Evolutionary conservation across 129 eudicot genomes (phyloP).

Genomic region (Lactuca saligna): DNA sequence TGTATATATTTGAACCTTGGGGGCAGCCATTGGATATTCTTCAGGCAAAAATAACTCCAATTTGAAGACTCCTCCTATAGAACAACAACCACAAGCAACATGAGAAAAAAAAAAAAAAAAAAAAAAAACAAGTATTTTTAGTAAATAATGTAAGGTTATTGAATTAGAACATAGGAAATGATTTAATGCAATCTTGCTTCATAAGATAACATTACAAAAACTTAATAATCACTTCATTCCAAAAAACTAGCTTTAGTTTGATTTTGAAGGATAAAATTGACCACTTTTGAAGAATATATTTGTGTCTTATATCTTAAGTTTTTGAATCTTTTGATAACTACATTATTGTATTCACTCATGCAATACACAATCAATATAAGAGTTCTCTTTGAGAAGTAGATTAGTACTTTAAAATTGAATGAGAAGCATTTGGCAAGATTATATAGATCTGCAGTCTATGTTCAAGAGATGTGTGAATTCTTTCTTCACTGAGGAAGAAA

Average conservation of each 20-base stretch:
- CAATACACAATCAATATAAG: too few species aligned
- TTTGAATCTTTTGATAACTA: neutral
- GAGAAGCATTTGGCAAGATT: neutral
- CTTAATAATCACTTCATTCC: neutral
- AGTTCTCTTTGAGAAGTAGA: too few species aligned
- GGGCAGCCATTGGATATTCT: constrained; percentile 98
- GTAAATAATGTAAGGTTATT: too few species aligned
- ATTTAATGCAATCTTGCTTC: neutral
- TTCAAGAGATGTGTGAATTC: neutral
- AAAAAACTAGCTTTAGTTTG: neutral
- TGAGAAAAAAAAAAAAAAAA: too few species aligned
- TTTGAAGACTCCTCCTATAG: constrained; percentile 87
- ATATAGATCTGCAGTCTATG: neutral
- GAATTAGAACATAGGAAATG: too few species aligned
- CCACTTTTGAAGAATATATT: neutral
- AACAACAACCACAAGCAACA: neutral
- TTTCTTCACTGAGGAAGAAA: neutral
- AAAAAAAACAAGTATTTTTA: too few species aligned
- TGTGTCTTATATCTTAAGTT: neutral
- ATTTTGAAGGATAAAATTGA: neutral
- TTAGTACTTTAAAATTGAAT: neutral
- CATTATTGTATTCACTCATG: neutral
- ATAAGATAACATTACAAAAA: neutral
- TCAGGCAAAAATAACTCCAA: constrained; percentile 94
- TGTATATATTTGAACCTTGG: constrained; percentile 57